Percentiles rank a stretch among this genome's conserved stretches.
Evolutionary conservation across 768 basidiomycete species (phyloP).

Genomic region (Trametes cinnabarina): DNA sequence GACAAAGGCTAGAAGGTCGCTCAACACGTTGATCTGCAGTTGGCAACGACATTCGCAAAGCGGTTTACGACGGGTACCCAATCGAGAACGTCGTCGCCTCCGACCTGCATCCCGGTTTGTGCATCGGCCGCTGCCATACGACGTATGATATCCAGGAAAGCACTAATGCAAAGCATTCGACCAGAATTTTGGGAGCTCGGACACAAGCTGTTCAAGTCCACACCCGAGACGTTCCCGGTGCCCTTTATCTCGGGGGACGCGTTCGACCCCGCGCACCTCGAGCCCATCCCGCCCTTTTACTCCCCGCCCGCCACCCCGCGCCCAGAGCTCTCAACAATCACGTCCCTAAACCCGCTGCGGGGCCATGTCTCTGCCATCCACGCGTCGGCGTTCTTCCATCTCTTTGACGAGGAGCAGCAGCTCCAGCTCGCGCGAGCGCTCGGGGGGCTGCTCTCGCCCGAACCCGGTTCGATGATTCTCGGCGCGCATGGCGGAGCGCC

Average conservation of each 20-base stretch:
- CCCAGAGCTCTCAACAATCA: constrained; percentile 33
- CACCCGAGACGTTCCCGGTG: constrained; percentile 48
- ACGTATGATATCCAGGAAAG: background rate
- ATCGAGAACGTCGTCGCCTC: constrained; percentile 34
- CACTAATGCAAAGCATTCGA: background rate
- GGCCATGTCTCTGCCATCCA: constrained; percentile 48
- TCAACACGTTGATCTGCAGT: too few species aligned
- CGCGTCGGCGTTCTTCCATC: constrained; percentile 44
- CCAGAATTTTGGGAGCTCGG: constrained; percentile 59
- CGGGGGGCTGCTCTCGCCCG: constrained; percentile 39
- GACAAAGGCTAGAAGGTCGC: too few species aligned
- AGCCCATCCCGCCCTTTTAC: constrained; percentile 25
- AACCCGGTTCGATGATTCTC: constrained; percentile 43
- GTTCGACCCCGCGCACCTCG: constrained; percentile 45
- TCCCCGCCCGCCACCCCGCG: background rate
- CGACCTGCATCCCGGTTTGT: constrained; percentile 34
- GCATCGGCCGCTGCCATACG: too few species aligned
- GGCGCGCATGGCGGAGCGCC: constrained; percentile 36
- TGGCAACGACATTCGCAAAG: constrained; percentile 40
- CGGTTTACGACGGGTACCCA: constrained; percentile 39
- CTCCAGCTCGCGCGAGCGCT: constrained; percentile 39
- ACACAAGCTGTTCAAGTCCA: constrained; percentile 55
- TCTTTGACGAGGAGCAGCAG: constrained; percentile 41
- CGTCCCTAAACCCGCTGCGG: constrained; percentile 43
- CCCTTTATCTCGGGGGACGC: constrained; percentile 53